phyloP scores from a whole-genome alignment of 2,329 filamentous ascomycete species.

The Aspergillus fijiensis region DNA sequence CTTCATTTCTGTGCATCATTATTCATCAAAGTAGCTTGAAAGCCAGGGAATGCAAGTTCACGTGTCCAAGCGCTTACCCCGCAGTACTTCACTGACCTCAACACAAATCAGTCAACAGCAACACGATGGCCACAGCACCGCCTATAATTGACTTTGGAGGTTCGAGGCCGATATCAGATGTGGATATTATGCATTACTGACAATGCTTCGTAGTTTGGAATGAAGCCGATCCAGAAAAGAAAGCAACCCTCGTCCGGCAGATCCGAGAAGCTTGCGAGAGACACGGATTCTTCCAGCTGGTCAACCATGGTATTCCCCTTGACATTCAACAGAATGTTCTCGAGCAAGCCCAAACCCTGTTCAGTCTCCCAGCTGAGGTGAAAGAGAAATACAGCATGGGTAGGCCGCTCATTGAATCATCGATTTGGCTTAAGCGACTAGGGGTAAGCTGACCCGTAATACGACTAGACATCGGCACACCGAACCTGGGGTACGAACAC shows the following conservation, averaged over 20 bases:
- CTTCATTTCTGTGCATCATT: no score
- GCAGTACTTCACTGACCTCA: no score
- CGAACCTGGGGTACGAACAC: slow-evolving; percentile 27
- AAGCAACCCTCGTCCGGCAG: slow-evolving; percentile 16
- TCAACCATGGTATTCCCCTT: slow-evolving; percentile 48
- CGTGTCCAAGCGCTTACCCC: no score
- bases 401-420: not conserved
- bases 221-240: not conserved
- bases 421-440: not conserved
- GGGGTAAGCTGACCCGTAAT: not conserved
- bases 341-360: slow-evolving; percentile 47
- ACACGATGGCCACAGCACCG: slow-evolving; percentile 4
- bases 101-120: not conserved
- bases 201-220: slow-evolving; percentile 1
- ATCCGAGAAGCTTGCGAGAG: slow-evolving; percentile 46
- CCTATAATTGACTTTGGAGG: slow-evolving; percentile 10
- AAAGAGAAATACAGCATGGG: slow-evolving; percentile 28
- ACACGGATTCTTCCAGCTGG: slow-evolving; percentile 57
- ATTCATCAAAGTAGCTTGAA: no score
- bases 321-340: slow-evolving; percentile 45
- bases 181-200: no score
- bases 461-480: not conserved
- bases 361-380: slow-evolving; percentile 41
- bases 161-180: not conserved
- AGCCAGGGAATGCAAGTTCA: no score